Conservation (phyloP, 768 basidiomycete genomes). For the Russula sp. region DNA sequence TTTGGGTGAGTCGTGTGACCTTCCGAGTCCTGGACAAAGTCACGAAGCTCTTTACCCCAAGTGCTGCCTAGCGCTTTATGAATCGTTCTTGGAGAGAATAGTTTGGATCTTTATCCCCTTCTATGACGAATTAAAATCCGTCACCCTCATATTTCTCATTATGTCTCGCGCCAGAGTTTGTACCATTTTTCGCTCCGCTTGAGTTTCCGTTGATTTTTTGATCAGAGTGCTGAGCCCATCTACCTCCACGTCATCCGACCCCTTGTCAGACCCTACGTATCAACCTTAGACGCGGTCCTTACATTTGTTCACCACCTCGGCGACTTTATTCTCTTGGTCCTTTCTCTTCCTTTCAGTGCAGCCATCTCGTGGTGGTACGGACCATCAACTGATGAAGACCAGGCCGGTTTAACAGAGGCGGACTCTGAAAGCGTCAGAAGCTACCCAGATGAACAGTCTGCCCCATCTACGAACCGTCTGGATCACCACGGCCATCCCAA, state of each 20-base stretch:
- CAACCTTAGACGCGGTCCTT: constrained; percentile 60
- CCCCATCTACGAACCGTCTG: neutral
- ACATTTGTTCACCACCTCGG: constrained; percentile 61
- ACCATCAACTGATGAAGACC: constrained; percentile 24
- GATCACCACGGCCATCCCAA: neutral
- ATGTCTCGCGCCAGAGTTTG: constrained; percentile 69
- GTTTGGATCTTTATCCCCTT: constrained; percentile 76
- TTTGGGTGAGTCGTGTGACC: constrained; percentile 59
- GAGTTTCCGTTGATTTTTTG: constrained; percentile 6
- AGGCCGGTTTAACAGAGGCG: constrained; percentile 25
- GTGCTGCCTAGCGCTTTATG: constrained; percentile 68
- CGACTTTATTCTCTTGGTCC: constrained; percentile 52
- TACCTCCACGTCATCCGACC: constrained; percentile 80
- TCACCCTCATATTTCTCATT: constrained; percentile 70
- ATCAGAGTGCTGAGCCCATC: constrained; percentile 81
- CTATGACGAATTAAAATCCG: constrained; percentile 77
- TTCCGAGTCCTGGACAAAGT: constrained; percentile 22
- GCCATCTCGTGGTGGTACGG: constrained; percentile 38
- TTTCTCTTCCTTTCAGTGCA: constrained; percentile 42
- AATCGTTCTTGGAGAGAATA: constrained; percentile 60
- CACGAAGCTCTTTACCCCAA: constrained; percentile 36
- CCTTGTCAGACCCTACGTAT: constrained; percentile 67
- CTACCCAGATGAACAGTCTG: constrained; percentile 20
- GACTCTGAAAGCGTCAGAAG: constrained; percentile 29
- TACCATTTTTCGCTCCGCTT: neutral